Base-by-base conservation (phyloP, 306 rosid species). In the Acacia acuminata region DNA sequence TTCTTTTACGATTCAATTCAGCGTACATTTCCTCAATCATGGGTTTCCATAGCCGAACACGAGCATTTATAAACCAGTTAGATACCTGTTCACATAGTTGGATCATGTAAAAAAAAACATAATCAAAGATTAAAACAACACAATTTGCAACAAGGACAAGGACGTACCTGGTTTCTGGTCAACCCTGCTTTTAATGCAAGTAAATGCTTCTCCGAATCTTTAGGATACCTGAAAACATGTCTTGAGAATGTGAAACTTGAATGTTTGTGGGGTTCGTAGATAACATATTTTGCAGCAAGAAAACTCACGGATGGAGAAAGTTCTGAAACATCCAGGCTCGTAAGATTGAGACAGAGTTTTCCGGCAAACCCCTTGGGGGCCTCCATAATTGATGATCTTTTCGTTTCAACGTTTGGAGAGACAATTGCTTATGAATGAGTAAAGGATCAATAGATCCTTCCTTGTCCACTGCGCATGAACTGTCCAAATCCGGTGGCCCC, bases 1-100 rank as follows among this genome's bases (percentile, higher is more conserved):
- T 93, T 84, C 95, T 87, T 84, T 92, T 75, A 84, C 5, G 36
- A 61, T 86, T 90, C 94, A 94, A 87, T 87, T 94, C 98, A 6
- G 98, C 87, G 50, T 94, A 93, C 98, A 94, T 94, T 83, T 94
- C 98, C 60, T 94, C 98, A 16, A 94, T 93, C 97, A 94, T 91
- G 0, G 98, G 98, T 83, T 94, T 94, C 98, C 98, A 94, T 56
- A 94, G 87, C 72, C 98, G 84, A 30, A 94, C 98, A 2, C 98
- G 93, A 10, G 98, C 98, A 81, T 94, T 94, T 82, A 94, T 94
- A 77, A 94, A 94, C 98, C 98, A 94, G 83, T 94, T 94, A 0
- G 98, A 93, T 36, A 94, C 98, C 97, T 94, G 12, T 17, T 61
- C 77, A 76, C 63, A 44, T 24, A 65, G 12, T 4, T 15, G 32